phyloP scores from a whole-genome alignment of 495 filamentous ascomycete genomes.

The Aspergillus incahuasiensis region DNA sequence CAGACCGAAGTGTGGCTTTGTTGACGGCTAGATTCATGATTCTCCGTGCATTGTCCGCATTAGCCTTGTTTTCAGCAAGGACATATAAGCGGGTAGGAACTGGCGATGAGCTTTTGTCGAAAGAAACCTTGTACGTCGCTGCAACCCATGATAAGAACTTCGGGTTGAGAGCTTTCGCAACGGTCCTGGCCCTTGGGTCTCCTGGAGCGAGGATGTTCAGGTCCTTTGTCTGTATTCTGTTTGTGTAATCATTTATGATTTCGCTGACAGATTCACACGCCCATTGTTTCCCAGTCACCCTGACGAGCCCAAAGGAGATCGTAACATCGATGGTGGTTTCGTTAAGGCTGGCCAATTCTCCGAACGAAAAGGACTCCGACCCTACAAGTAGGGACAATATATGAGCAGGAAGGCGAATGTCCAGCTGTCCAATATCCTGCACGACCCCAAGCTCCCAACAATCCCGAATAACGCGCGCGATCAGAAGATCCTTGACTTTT shows the following conservation, averaged over 20 bases:
- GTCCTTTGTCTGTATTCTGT: conserved; percentile 30
- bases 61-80: conserved; percentile 30
- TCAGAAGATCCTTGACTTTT: conserved; percentile 30
- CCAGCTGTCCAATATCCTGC: conserved; percentile 40
- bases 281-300: conserved; percentile 35
- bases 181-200: conserved; percentile 5
- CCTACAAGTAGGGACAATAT: conserved; percentile 26
- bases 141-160: conserved; percentile 35
- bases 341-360: conserved; percentile 38
- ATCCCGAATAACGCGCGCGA: conserved; percentile 38
- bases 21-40: conserved; percentile 31
- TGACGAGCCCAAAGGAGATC: conserved; percentile 30
- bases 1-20: conserved; percentile 11
- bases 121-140: conserved; percentile 26
- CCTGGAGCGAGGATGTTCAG: conserved; percentile 19
- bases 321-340: conserved; percentile 40
- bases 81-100: conserved; percentile 27
- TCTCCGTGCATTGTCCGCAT: conserved; percentile 33
- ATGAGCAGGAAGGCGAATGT: conserved; percentile 29
- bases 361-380: conserved; percentile 38
- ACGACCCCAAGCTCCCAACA: conserved; percentile 39
- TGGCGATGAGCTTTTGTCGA: conserved; percentile 17
- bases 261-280: conserved; percentile 38
- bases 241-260: conserved; percentile 34
- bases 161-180: conserved; percentile 13